These are phyloP conservation scores for Ramaria sp. DNA, from an alignment of 768 basidiomycete species.

Conservation along the genomic window DNA sequence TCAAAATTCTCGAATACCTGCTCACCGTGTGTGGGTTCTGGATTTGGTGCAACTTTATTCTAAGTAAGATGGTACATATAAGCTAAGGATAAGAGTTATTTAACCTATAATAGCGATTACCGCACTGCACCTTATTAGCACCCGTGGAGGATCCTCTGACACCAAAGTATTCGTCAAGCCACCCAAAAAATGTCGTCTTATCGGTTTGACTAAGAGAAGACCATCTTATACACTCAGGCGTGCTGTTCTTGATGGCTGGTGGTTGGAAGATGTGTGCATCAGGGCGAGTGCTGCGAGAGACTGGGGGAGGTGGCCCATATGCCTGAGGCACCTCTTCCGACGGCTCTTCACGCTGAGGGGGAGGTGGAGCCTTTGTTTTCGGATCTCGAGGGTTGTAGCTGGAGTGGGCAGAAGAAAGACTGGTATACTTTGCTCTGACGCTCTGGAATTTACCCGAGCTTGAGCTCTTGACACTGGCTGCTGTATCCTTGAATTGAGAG, in stretches of 20 bases:
- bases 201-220: slow-evolving; percentile 52
- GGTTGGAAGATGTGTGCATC: not conserved
- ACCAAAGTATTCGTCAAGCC: slow-evolving; percentile 74
- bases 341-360: slow-evolving; percentile 16
- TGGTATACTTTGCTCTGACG: slow-evolving; percentile 45
- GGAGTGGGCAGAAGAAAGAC: slow-evolving; percentile 46
- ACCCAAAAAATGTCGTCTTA: slow-evolving; percentile 61
- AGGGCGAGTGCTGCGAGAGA: slow-evolving; percentile 6
- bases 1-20: too few species aligned
- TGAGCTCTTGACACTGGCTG: slow-evolving; percentile 48
- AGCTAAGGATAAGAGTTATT: too few species aligned
- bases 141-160: not conserved
- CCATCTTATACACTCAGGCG: slow-evolving; percentile 47
- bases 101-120: too few species aligned
- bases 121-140: not conserved
- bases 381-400: slow-evolving; percentile 43
- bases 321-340: slow-evolving; percentile 11
- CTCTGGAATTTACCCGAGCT: slow-evolving; percentile 39
- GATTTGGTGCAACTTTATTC: too few species aligned
- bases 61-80: too few species aligned
- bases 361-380: slow-evolving; percentile 18
- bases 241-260: not conserved
- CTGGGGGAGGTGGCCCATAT: slow-evolving; percentile 17
- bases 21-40: too few species aligned
- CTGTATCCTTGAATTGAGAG: slow-evolving; percentile 57